phyloP scores from a whole-genome alignment of 306 rosid species.

The Oemleria cerasiformis region DNA sequence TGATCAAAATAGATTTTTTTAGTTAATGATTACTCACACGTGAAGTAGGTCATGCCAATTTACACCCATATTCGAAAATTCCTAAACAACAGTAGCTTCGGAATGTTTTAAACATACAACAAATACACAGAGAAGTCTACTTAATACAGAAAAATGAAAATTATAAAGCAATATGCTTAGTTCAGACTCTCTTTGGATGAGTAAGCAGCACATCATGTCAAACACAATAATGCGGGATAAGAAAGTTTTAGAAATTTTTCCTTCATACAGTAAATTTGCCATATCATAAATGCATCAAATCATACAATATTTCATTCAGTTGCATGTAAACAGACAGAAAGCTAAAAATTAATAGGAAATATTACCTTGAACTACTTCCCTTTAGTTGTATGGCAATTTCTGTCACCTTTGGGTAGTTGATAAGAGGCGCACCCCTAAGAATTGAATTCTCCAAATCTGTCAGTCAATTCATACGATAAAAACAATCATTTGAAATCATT shows the following conservation, averaged over 20 bases:
- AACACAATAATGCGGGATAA: not conserved
- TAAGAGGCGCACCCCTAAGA: conserved; percentile 10
- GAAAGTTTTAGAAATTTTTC: not conserved
- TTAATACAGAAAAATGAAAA: not conserved
- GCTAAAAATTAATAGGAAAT: not conserved
- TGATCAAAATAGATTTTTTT: not conserved
- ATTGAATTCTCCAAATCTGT: not conserved
- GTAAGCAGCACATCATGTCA: not conserved
- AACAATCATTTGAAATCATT: not conserved
- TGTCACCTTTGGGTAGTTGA: conserved; percentile 7
- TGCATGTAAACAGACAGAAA: not conserved
- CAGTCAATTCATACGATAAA: not conserved
- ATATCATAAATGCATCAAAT: not conserved
- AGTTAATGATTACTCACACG: not conserved
- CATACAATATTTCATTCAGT: not conserved
- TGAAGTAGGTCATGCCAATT: not conserved
- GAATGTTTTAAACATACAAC: not conserved
- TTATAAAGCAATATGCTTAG: not conserved
- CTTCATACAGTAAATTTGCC: not conserved
- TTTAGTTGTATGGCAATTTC: not conserved
- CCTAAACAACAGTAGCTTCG: not conserved
- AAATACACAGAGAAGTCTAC: not conserved
- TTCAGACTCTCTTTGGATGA: not conserved
- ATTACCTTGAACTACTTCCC: conserved; percentile 20
- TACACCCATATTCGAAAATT: not conserved